These are phyloP conservation scores for Saturnispora hagleri DNA, from an alignment of 805 yeast species.

Conservation along the genomic window DNA sequence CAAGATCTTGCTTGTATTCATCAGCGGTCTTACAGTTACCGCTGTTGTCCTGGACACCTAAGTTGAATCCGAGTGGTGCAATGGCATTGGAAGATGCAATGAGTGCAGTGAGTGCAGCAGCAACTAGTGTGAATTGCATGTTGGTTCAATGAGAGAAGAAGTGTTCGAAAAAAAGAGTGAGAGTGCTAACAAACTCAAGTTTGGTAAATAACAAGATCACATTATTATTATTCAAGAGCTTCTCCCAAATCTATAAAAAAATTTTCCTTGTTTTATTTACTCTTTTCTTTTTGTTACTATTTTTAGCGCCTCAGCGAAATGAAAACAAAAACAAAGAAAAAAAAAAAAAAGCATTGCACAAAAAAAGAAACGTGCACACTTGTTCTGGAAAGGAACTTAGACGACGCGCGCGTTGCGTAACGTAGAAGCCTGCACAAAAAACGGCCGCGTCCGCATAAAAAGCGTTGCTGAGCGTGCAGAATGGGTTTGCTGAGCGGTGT, in stretches of 20 bases:
- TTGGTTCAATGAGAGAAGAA: neutral
- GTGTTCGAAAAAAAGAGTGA: neutral
- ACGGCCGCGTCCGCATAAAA: neutral
- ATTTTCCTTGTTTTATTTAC: neutral
- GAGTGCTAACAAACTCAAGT: neutral
- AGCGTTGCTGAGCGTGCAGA: neutral
- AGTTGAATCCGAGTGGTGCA: conserved; percentile 57
- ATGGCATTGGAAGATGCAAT: conserved; percentile 19
- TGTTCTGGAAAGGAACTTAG: neutral
- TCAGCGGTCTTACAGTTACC: conserved; percentile 68
- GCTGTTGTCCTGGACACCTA: conserved; percentile 70
- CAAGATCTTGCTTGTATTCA: conserved; percentile 66
- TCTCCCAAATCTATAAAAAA: neutral
- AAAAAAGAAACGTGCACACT: neutral
- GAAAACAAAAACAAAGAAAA: neutral
- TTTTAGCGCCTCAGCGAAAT: neutral
- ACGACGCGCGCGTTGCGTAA: neutral
- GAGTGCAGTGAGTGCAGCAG: conserved; percentile 19
- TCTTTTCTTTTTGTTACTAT: neutral
- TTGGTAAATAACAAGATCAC: neutral
- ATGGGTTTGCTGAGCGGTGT: neutral
- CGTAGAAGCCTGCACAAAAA: neutral
- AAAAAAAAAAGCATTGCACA: neutral
- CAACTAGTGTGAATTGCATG: conserved; percentile 16
- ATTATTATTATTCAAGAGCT: neutral